Base-by-base conservation (phyloP, 1,284 basidiomycete species). In the Moesziomyces aphidis region DNA sequence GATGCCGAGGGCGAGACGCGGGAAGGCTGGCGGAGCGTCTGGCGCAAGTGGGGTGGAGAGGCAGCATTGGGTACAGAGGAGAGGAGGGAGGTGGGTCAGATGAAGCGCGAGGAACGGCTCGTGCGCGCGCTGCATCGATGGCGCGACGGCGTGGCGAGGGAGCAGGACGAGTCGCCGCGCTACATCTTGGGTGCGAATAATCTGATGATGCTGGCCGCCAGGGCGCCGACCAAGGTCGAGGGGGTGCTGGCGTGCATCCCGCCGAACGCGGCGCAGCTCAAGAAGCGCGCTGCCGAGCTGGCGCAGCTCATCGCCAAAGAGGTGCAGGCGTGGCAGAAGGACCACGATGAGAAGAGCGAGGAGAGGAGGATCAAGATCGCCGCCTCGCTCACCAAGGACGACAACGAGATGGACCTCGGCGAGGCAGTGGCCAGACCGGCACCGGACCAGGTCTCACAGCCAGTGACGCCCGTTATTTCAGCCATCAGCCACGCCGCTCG, bases 91-190 rank as follows among this genome's bases (percentile, higher is more conserved):
- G 23, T 75, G 21, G 48, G 47, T n/a, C 54, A 72, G 23, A 69
- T 84, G 67, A 76, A 73, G 48, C 71, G 81, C 52, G 88, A 88
- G 46, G 89, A 80, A 50, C 44, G 80, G 11, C 50, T 94, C n/a
- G 93, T 93, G 84, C 89, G 88, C 61, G 87, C 87, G 0, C 86
- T 97, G 21, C 94, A 97, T 85, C 87, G 86, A 31, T 98, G 96
- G 96, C 88, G 96, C 71, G 95, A 98, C 82, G 80, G 83, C 4
- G 86, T 91, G 1, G 93, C 94, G 0, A 88, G 94, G 54, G 89
- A 91, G 63, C 91, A 94, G 73, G 96, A 98, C 83, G 96, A 98
- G 85, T 92, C 92, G 81, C 89, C 89, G 5, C 87, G 91, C 42
- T 82, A 78, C 50, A 54, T 84, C 9, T 45, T 83, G 45, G 58